Conservation (phyloP, 108 stramenopile genomes). For the Nannochloropsis salina region DNA sequence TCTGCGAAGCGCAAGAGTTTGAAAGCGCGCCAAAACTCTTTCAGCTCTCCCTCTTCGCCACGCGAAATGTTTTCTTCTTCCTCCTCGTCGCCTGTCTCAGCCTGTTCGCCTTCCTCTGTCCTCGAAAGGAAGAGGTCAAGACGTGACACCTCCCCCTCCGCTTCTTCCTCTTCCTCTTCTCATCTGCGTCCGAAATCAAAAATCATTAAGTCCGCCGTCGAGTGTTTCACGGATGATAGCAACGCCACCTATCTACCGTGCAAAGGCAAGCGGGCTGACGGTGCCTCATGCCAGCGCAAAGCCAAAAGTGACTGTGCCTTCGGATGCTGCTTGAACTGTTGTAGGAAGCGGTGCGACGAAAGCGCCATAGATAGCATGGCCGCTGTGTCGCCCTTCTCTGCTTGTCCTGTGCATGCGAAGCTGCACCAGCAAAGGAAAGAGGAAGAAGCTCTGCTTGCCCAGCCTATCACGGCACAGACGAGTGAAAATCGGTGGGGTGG, state of each 20-base stretch:
- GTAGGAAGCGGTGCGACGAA: neutral
- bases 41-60: too few relatives aligned
- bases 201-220: neutral
- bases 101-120: too few relatives aligned
- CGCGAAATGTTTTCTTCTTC: too few relatives aligned
- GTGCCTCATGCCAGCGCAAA: neutral
- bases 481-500: constrained; percentile 12
- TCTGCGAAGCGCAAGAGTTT: neutral
- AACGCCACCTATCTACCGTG: neutral
- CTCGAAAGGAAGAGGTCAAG: neutral
- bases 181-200: neutral
- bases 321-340: neutral
- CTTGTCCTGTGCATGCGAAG: neutral
- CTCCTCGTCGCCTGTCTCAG: too few relatives aligned
- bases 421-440: neutral
- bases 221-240: neutral
- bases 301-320: neutral
- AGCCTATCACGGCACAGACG: neutral
- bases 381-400: neutral
- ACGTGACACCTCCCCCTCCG: neutral
- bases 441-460: neutral
- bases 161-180: neutral
- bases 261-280: constrained; percentile 14
- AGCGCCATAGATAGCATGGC: neutral
- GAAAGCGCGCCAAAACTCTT: neutral